Conservation (phyloP, 768 basidiomycete species). For the Fistulinella prunicolor region DNA sequence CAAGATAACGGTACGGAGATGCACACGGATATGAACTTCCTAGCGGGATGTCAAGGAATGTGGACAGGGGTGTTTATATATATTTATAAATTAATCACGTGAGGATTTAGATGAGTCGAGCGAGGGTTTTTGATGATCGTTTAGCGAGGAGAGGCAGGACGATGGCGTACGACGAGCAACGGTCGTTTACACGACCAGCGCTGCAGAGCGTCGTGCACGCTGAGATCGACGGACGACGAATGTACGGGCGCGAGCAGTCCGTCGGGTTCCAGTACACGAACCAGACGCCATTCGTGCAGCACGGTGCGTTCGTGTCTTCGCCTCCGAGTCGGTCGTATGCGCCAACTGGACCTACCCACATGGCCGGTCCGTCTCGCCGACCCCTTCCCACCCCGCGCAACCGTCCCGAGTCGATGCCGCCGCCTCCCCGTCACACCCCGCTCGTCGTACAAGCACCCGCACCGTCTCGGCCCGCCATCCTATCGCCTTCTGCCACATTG, state of each 20-base stretch:
- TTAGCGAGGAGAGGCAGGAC: not conserved
- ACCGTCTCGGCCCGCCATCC: constrained; percentile 30
- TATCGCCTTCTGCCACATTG: constrained; percentile 22
- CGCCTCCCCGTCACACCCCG: constrained; percentile 11
- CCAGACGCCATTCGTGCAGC: constrained; percentile 6
- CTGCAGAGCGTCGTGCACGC: constrained; percentile 12
- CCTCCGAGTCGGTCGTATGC: constrained; percentile 3
- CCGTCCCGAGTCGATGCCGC: constrained; percentile 28
- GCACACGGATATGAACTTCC: too few species aligned
- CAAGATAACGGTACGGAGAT: too few species aligned
- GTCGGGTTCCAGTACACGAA: constrained; percentile 20
- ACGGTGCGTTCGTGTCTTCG: constrained; percentile 9
- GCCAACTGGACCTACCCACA: constrained; percentile 12
- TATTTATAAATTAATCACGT: constrained; percentile 19
- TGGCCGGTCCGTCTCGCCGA: constrained; percentile 24
- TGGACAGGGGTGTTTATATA: constrained; percentile 23
- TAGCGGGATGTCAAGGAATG: too few species aligned
- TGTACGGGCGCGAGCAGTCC: constrained; percentile 9
- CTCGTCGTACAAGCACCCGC: constrained; percentile 31
- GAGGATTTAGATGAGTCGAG: constrained; percentile 5
- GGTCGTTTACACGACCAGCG: constrained; percentile 8
- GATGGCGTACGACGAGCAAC: constrained; percentile 26
- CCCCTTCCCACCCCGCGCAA: constrained; percentile 29
- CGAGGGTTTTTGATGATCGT: constrained; percentile 9
- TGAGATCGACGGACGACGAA: constrained; percentile 7